A percentile compares a stretch with the other conserved stretches of the same genome.
Conservation (phyloP, 306 rosid species). For the Castanea crenata region DNA sequence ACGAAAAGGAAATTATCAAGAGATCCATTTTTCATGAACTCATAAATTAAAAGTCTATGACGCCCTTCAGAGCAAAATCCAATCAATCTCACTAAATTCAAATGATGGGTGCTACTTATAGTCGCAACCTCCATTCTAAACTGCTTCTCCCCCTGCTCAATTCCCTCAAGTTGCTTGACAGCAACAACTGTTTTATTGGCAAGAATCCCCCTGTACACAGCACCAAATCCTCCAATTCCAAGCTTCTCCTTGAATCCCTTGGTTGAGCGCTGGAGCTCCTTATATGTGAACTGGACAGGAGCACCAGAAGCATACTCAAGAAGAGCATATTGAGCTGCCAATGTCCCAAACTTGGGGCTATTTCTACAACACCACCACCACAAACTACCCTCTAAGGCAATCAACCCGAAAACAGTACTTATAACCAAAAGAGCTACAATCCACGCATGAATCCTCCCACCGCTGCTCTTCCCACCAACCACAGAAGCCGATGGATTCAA, state of each 20-base stretch:
- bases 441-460: conserved; percentile 47
- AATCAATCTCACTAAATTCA: conserved; percentile 71
- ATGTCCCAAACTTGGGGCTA: conserved; percentile 42
- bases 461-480: conserved; percentile 14
- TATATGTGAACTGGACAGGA: conserved; percentile 73
- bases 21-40: conserved; percentile 82
- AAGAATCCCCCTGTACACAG: conserved; percentile 68
- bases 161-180: conserved; percentile 80
- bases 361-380: conserved; percentile 87
- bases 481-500: conserved; percentile 22
- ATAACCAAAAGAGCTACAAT: conserved; percentile 42
- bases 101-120: conserved; percentile 78
- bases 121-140: conserved; percentile 84
- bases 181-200: conserved; percentile 68
- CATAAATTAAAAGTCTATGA: conserved; percentile 70
- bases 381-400: conserved; percentile 62
- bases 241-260: conserved; percentile 41
- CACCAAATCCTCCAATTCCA: conserved; percentile 78
- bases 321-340: conserved; percentile 76
- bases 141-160: conserved; percentile 84
- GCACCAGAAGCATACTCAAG: conserved; percentile 98
- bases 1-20: conserved; percentile 61
- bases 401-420: conserved; percentile 47
- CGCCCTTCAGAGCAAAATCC: conserved; percentile 87
- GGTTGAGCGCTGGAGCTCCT: conserved; percentile 73